phyloP scores from a whole-genome alignment of 768 basidiomycete species.

The Phaeotremella skinneri region DNA sequence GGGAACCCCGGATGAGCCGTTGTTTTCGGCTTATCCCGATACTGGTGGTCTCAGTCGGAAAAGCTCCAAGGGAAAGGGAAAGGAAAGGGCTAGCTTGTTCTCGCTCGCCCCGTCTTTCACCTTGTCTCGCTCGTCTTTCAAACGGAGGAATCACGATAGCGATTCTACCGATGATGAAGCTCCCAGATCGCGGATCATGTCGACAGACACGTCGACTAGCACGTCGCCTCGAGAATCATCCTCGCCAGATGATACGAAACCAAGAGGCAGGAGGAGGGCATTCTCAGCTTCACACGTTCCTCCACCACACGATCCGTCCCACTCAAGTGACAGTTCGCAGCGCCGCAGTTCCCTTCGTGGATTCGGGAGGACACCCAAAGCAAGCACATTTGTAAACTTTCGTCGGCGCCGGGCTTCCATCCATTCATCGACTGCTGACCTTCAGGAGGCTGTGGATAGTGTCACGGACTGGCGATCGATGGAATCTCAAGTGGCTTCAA shows the following conservation, averaged over 20 bases:
- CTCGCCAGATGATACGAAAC: conserved; percentile 2
- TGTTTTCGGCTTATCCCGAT: conserved; percentile 44
- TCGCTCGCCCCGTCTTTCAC: conserved; percentile 16
- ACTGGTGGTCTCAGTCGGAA: conserved; percentile 13
- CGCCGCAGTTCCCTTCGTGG: background rate
- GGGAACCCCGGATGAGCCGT: conserved; percentile 34
- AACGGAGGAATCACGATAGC: conserved; percentile 6
- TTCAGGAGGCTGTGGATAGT: background rate
- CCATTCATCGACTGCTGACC: background rate
- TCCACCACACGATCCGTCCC: background rate
- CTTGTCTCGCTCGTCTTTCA: background rate
- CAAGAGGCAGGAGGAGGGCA: conserved; percentile 11
- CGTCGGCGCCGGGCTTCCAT: background rate
- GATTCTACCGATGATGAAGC: conserved; percentile 14
- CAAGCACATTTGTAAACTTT: background rate
- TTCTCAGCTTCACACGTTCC: conserved; percentile 13
- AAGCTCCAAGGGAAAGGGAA: conserved; percentile 20
- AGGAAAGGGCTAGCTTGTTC: conserved; percentile 24
- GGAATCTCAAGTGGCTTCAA: conserved; percentile 24
- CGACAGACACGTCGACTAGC: background rate
- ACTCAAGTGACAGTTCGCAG: background rate
- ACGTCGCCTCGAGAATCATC: background rate
- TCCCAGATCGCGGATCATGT: background rate
- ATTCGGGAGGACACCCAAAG: background rate
- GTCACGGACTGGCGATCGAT: conserved; percentile 28